Evolutionary conservation across 176 grass and related monocot species (phyloP), one percentile per base, ranked within the genome.

Genomic region (Eremochloa ophiuroides): DNA sequence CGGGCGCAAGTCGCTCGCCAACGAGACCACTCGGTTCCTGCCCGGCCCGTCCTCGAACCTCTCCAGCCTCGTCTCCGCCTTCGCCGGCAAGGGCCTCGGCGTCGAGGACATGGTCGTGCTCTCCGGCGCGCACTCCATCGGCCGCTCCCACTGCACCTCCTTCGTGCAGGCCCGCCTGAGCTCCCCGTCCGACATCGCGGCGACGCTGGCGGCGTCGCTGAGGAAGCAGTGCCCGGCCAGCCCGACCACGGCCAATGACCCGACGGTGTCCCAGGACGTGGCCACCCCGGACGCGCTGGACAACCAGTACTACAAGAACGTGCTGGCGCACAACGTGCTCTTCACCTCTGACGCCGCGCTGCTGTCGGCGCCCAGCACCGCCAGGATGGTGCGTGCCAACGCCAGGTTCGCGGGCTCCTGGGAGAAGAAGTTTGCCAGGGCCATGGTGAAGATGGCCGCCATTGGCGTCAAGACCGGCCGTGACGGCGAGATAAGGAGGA

Each of bases 51-150:
- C 17, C 40, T 70, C 53, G 22, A 51, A 82, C 72, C 13, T 65
- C 22, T 6, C 35, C 27, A 6, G 60, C 11, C 87, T 90, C 26
- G 26, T n/a, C n/a, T n/a, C n/a, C n/a, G n/a, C n/a, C 6, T 93
- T 93, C 17, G 79, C 41, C 22, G 29, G 0, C 1, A 74, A 86
- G 63, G 62, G 62, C 9, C 70, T 93, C 7, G 15, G 28, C 58
- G 64, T 43, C 0, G 87, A 89, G 34, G 91, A 93, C 74, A n/a
- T n/a, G n/a, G n/a, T n/a, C n/a, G n/a, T n/a, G n/a, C n/a, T n/a
- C n/a, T n/a, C n/a, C n/a, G n/a, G 91, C 13, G 87, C 91, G 30
- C 91, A 93, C 87, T 76, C 87, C 53, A 37, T 93, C 9, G 91
- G 91, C 10, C 35, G 35, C 3, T 80, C 91, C 30, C 87, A 90